These are phyloP conservation scores for Candida mesenterica DNA, from an alignment of 1,139 yeast genomes.

Conservation along the genomic window DNA sequence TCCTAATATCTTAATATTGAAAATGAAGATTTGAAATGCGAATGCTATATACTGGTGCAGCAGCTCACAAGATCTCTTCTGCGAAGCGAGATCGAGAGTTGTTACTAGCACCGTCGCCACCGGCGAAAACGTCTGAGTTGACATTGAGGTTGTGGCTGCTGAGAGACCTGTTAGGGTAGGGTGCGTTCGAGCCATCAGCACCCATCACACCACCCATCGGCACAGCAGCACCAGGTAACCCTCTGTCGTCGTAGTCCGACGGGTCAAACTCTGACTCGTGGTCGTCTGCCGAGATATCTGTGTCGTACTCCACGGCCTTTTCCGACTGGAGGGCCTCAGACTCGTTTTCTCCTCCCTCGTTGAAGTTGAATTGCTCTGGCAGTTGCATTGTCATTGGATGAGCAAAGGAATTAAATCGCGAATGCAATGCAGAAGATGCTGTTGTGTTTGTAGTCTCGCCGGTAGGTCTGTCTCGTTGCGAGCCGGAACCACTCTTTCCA, in stretches of 20 bases:
- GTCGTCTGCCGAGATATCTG: slow-evolving; percentile 8
- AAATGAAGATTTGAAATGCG: no score
- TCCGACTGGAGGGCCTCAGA: slow-evolving; percentile 11
- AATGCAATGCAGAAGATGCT: slow-evolving; percentile 14
- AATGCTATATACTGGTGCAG: no score
- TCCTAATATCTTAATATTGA: no score
- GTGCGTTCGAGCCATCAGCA: neutral
- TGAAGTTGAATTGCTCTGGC: slow-evolving; percentile 17
- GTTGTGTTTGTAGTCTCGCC: slow-evolving; percentile 14
- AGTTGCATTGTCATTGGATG: slow-evolving; percentile 14
- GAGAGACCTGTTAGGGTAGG: slow-evolving; percentile 3
- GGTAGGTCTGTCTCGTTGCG: slow-evolving; percentile 1
- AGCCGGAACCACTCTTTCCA: slow-evolving; percentile 9
- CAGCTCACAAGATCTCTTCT: slow-evolving; percentile 17
- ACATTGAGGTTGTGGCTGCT: slow-evolving; percentile 7
- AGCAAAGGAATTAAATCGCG: slow-evolving; percentile 13
- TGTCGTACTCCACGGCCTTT: slow-evolving; percentile 9
- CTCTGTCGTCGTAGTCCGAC: slow-evolving; percentile 21
- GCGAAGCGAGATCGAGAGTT: slow-evolving; percentile 24
- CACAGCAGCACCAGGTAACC: slow-evolving; percentile 15
- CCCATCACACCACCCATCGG: slow-evolving; percentile 3
- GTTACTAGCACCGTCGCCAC: slow-evolving; percentile 19
- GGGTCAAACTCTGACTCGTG: slow-evolving; percentile 19
- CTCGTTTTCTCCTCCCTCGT: slow-evolving; percentile 14
- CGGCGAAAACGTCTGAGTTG: slow-evolving; percentile 5